These are phyloP conservation scores for Gentiana dahurica DNA, from an alignment of 257 asterid genomes.

Conservation along the genomic window DNA sequence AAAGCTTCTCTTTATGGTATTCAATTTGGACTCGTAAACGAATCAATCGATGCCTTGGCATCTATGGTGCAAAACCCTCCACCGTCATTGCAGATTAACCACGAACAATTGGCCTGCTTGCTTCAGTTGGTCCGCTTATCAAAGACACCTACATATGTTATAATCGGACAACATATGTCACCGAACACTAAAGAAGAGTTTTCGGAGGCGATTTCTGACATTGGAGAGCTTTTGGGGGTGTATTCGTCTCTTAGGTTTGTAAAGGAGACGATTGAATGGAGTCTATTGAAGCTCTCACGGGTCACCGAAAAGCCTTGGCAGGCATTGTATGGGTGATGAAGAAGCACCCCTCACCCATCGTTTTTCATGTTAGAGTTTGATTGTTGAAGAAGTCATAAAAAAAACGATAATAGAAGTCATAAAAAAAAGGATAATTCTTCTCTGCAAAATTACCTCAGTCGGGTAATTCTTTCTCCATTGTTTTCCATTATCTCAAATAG, in stretches of 20 bases:
- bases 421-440: too few relatives aligned
- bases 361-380: too few relatives aligned
- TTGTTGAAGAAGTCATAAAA: too few relatives aligned
- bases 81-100: slow-evolving; percentile 38
- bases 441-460: too few relatives aligned
- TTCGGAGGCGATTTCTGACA: slow-evolving; percentile 44
- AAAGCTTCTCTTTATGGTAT: slow-evolving; percentile 45
- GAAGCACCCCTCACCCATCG: too few relatives aligned
- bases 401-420: too few relatives aligned
- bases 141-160: slow-evolving; percentile 46
- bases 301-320: slow-evolving; percentile 73
- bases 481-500: too few relatives aligned
- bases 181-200: slow-evolving; percentile 19
- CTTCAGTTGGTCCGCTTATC: slow-evolving; percentile 55
- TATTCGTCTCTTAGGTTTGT: slow-evolving; percentile 46
- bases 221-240: slow-evolving; percentile 58
- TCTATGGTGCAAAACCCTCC: slow-evolving; percentile 39
- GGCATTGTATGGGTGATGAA: slow-evolving; percentile 59
- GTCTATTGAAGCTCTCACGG: slow-evolving; percentile 39
- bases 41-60: slow-evolving; percentile 26
- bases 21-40: slow-evolving; percentile 45
- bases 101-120: slow-evolving; percentile 54
- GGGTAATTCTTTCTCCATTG: too few relatives aligned
- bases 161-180: slow-evolving; percentile 36
- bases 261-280: slow-evolving; percentile 47